Base-by-base conservation (phyloP, 1,139 yeast species). In the Saccharomyces hybrid region DNA sequence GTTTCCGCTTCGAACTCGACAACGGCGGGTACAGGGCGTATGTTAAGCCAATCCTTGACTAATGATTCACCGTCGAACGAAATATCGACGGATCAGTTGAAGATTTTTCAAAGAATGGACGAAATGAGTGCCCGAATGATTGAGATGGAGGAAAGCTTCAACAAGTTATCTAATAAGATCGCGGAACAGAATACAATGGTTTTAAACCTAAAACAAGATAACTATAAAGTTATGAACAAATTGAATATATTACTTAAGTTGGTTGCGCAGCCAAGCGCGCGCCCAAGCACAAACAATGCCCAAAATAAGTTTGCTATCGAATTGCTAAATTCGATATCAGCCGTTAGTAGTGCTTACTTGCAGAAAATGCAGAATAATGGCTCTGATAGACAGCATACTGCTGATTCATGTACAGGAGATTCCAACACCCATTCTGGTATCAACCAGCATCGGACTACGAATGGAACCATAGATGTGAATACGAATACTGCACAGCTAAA, bases 91-190 rank as follows among this genome's bases (percentile, higher is more conserved):
- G 44, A 38, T 11, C 44, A 38, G 44, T 38, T 63, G 31, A 54
- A 63, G 47, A 57, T 63, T 53, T 63, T 60, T 49, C 70, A 67
- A 54, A 59, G 69, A 47, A 60, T 67, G 66, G 70, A 67, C 50
- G 70, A 66, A 27, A 54, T 67, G 25, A 61, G 66, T 30, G 66
- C 65, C 4, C 57, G 70, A 50, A 50, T 67, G 56, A 63, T 66
- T 2, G 60, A 60, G 16, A 63, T 66, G 69, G 70, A 67, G 49
- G 67, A 66, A 50, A 61, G 60, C 57, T 63, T 67, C 25, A 57
- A 60, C 30, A 61, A 61, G 27, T 52, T 67, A 26, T 57, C 61
- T 38, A 55, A 55, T 41, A 61, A 59, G 20, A 52, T 66, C n/a
- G 62, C 59, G 14, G 52, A 56, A 20, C 65, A 63, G 44, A 60